Percentiles rank a stretch among this genome's conserved stretches.
phyloP scores from a whole-genome alignment of 169 alveolate species.

The Plasmodium fragile region DNA sequence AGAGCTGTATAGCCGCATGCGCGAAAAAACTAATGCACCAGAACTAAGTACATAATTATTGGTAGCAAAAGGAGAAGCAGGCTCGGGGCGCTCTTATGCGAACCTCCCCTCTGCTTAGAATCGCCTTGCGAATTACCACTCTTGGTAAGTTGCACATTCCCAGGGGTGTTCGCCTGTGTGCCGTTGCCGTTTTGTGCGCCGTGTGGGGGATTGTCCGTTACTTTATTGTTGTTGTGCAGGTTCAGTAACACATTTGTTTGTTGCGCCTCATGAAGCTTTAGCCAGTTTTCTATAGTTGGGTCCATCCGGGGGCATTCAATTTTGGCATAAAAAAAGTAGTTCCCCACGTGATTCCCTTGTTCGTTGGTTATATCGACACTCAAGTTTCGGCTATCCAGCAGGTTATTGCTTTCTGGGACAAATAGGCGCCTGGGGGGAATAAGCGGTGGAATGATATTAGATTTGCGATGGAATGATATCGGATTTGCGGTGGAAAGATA shows the following conservation, averaged over 20 bases:
- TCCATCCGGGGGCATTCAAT: conserved; percentile 58
- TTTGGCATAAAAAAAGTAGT: conserved; percentile 61
- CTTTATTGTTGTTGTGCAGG: background rate
- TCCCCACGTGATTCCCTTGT: conserved; percentile 22
- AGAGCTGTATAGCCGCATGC: background rate
- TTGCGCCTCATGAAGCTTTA: background rate
- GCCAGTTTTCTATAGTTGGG: conserved; percentile 31
- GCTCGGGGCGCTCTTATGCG: background rate
- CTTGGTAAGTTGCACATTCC: background rate
- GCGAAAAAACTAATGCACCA: background rate
- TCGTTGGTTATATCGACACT: conserved; percentile 38
- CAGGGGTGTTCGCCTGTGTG: background rate
- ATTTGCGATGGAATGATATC: background rate
- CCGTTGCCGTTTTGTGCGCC: background rate
- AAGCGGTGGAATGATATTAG: conserved; percentile 4
- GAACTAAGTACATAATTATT: background rate
- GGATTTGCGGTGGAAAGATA: no score
- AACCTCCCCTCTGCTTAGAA: background rate
- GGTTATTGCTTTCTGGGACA: conserved; percentile 20
- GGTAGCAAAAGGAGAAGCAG: background rate
- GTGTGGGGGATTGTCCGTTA: background rate
- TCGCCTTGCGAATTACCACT: background rate
- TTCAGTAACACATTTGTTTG: conserved; percentile 18
- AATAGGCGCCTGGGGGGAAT: conserved; percentile 39
- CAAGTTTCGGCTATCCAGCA: conserved; percentile 20